phyloP scores from a whole-genome alignment of 192 early-diverging fungal species.

The Pilobolus umbonatus region DNA sequence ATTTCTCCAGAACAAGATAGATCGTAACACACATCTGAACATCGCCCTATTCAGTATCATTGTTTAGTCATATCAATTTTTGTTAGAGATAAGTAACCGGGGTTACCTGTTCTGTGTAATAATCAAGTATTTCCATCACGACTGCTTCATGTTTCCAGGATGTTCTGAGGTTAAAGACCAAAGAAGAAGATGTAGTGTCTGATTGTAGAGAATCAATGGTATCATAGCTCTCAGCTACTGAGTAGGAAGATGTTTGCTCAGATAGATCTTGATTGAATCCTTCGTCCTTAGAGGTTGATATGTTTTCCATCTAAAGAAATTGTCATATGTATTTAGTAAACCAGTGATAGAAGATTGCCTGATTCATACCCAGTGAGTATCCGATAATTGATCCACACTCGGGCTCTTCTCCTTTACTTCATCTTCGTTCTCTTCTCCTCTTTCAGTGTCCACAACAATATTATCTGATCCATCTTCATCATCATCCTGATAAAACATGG shows the following conservation, averaged over 20 bases:
- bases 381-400: too few relatives aligned
- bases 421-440: background rate
- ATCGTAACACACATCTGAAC: constrained; percentile 80
- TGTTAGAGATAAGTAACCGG: background rate
- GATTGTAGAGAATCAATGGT: background rate
- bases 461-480: constrained; percentile 5
- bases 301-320: too few relatives aligned
- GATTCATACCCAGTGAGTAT: too few relatives aligned
- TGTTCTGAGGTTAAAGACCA: constrained; percentile 22
- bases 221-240: background rate
- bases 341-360: too few relatives aligned
- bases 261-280: too few relatives aligned
- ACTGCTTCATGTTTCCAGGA: constrained; percentile 44
- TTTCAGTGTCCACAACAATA: background rate
- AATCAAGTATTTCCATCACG: constrained; percentile 55
- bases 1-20: constrained; percentile 49
- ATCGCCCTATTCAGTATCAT: constrained; percentile 44
- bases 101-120: constrained; percentile 68
- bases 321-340: too few relatives aligned
- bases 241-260: too few relatives aligned
- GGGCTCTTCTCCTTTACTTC: background rate
- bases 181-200: too few relatives aligned
- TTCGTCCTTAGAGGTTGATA: too few relatives aligned
- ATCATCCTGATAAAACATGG: constrained; percentile 50
- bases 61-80: too few relatives aligned